These are phyloP conservation scores for Hypholoma sublateritium DNA, from an alignment of 768 basidiomycete species.

Conservation along the genomic window DNA sequence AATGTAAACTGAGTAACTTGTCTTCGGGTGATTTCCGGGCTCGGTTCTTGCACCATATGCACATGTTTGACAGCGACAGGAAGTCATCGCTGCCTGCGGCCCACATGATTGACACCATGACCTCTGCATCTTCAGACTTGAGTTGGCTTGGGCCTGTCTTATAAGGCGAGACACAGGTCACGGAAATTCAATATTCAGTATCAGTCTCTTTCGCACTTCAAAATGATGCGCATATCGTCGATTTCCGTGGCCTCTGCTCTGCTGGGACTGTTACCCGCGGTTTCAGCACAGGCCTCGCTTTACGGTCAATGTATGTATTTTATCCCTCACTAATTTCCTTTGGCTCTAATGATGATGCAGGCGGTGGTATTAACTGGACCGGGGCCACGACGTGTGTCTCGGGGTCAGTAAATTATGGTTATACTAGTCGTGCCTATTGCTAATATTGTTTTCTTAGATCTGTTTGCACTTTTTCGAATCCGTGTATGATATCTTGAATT, in stretches of 20 bases:
- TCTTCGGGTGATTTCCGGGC: constrained; percentile 2
- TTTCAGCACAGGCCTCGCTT: constrained; percentile 16
- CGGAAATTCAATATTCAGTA: neutral
- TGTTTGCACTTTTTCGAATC: constrained; percentile 12
- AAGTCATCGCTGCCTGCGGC: neutral
- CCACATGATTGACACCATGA: constrained; percentile 1
- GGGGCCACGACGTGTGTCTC: constrained; percentile 41
- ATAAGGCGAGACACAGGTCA: neutral
- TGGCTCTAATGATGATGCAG: constrained; percentile 6
- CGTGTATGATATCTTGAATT: neutral
- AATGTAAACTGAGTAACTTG: neutral
- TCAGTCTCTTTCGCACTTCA: neutral
- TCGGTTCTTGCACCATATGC: neutral
- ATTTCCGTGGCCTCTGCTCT: constrained; percentile 9
- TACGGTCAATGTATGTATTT: constrained; percentile 24
- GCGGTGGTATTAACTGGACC: constrained; percentile 36
- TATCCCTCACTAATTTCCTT: neutral
- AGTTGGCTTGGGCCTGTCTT: neutral
- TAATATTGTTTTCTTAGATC: constrained; percentile 2
- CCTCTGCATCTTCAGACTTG: neutral
- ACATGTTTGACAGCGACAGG: neutral
- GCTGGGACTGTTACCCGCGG: constrained; percentile 13
- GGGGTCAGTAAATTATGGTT: constrained; percentile 25
- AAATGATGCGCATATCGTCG: constrained; percentile 15
- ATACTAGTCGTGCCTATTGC: constrained; percentile 18